phyloP scores from a whole-genome alignment of 139 green algal genomes.

The Volvox reticuliferus region DNA sequence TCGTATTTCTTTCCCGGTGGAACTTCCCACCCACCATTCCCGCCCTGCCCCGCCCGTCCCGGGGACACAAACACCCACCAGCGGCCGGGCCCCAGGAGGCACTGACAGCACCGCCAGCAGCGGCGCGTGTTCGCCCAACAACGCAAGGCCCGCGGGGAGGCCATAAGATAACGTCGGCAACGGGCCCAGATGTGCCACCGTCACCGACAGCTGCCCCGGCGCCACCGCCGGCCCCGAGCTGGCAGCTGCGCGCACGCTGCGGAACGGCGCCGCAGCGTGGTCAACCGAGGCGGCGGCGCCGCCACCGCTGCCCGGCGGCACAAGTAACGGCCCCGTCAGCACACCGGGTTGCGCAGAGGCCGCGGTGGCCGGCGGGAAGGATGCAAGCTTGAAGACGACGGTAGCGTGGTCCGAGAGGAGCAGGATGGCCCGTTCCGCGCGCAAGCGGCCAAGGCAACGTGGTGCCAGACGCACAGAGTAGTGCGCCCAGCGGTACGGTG shows the following conservation, averaged over 20 bases:
- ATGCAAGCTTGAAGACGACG: constrained; percentile 45
- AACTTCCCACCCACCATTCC: no score
- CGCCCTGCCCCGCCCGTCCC: no score
- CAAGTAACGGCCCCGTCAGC: constrained; percentile 3
- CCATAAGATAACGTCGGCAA: constrained; percentile 52
- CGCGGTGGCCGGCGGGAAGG: constrained; percentile 51
- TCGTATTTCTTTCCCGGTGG: no score
- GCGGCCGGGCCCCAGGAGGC: neutral
- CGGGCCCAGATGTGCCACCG: constrained; percentile 53
- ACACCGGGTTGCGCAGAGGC: constrained; percentile 34
- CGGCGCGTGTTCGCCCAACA: constrained; percentile 43
- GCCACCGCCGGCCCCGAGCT: constrained; percentile 1
- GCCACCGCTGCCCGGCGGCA: neutral
- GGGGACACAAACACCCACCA: neutral
- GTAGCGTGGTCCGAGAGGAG: constrained; percentile 50
- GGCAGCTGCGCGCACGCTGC: neutral
- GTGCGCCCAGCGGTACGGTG: constrained; percentile 38
- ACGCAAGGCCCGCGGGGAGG: constrained; percentile 28
- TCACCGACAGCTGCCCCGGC: constrained; percentile 24
- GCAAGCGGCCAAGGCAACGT: constrained; percentile 54
- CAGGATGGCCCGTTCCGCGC: constrained; percentile 47
- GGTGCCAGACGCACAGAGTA: constrained; percentile 33
- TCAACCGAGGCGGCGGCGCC: neutral
- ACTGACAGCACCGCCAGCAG: constrained; percentile 41
- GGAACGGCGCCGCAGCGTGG: constrained; percentile 25